Base-by-base conservation (phyloP, 1,284 basidiomycete genomes). In the Sporisorium exsertum region DNA sequence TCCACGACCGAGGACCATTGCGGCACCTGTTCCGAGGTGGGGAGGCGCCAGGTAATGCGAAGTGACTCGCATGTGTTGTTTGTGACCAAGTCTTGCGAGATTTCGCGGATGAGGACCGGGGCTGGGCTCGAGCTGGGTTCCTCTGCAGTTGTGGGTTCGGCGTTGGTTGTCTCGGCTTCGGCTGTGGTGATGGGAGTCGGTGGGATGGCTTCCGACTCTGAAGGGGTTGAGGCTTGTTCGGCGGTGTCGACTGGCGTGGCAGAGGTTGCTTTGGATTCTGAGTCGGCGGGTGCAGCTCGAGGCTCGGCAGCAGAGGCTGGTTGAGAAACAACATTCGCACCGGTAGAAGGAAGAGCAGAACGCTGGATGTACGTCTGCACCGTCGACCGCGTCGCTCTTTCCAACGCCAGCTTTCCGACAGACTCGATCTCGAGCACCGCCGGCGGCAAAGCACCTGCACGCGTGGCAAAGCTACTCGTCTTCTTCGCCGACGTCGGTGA, bases 61-160 rank as follows among this genome's bases (percentile, higher is more conserved):
- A 66, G 47, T 13, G 69, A 66, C 51, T 72, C 64, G 18, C 56
- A 35, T 26, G 64, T 72, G 32, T 32, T 24, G 24, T 62, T 43
- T 15, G 69, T 72, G 18, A 53, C 40, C 13, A 65, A 29, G 15
- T 72, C 69, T 33, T 72, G 64, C 13, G 69, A 66, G 56, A 62
- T 72, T 32, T 62, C 59, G 27, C 69, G 69, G 22, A 72, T 32
- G 42, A 72, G 69, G 4, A 37, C 22, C 2, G 46, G 69, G 12
- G 54, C 53, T 8, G 20, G 29, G n/a, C 24, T 37, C 18, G 24
- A 5, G 46, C 10, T 49, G n/a, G 33, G 35, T 40, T 3, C 22
- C 20, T 15, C 10, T 33, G 9, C 37, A 5, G 35, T 16, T 32
- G 32, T 16, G 27, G 29, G 7, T n/a, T 24, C 29, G 8, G 35